These are phyloP conservation scores for Colletotrichum filicis DNA, from an alignment of 2,329 filamentous ascomycete species.

Conservation along the genomic window DNA sequence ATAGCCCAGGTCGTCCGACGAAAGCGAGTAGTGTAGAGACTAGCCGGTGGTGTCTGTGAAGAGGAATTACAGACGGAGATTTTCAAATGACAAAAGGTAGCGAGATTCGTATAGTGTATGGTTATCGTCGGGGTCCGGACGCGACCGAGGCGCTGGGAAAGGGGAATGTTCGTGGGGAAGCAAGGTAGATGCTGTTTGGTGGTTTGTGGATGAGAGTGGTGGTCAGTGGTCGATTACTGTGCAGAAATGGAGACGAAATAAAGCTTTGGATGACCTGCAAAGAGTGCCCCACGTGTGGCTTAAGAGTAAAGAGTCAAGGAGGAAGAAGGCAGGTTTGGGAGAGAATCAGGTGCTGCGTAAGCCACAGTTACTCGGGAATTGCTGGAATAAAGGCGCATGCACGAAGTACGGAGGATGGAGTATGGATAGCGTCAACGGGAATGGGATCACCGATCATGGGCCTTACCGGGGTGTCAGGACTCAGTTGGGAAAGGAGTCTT, in stretches of 20 bases:
- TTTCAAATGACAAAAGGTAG: neutral
- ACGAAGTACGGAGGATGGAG: neutral
- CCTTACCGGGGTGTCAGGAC: neutral
- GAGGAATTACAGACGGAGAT: neutral
- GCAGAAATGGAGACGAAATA: constrained; percentile 13
- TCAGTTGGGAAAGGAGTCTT: neutral
- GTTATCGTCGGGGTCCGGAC: constrained; percentile 1
- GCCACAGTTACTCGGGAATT: neutral
- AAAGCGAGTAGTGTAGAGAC: neutral
- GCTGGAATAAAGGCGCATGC: neutral
- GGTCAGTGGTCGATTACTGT: neutral
- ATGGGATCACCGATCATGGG: neutral
- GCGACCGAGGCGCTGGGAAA: neutral
- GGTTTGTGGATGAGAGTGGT: neutral
- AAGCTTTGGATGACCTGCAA: neutral
- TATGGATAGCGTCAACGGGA: constrained; percentile 1
- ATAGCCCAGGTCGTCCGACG: constrained; percentile 21
- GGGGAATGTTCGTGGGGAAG: constrained; percentile 11
- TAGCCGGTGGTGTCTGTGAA: neutral
- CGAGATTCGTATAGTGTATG: neutral
- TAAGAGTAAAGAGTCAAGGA: neutral
- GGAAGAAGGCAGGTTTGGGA: neutral
- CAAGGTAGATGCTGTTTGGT: constrained; percentile 26
- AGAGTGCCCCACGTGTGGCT: constrained; percentile 8
- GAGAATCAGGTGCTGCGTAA: neutral